These are phyloP conservation scores for Nemania serpens DNA, from an alignment of 2,329 filamentous ascomycete genomes.

Conservation along the genomic window DNA sequence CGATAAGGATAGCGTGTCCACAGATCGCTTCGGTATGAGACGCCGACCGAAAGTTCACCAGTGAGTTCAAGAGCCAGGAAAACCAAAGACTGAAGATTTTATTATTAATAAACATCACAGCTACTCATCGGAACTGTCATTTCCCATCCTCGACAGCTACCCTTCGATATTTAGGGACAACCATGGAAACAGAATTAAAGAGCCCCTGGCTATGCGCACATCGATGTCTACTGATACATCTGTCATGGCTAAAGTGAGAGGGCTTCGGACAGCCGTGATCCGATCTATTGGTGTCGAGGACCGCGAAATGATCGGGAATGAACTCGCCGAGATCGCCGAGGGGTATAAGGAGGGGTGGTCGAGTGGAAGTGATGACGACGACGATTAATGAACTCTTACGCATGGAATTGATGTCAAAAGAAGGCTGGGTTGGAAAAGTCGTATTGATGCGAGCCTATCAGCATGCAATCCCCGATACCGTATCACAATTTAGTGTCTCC, in stretches of 20 bases:
- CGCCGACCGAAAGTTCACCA: slow-evolving; percentile 40
- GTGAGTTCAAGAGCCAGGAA: slow-evolving; percentile 30
- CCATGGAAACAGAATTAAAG: slow-evolving; percentile 42
- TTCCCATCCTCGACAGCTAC: slow-evolving; percentile 83
- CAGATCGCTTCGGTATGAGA: slow-evolving; percentile 23
- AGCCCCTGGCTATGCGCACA: slow-evolving; percentile 56
- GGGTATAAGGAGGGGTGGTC: slow-evolving; percentile 89
- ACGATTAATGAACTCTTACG: slow-evolving; percentile 51
- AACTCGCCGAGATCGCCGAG: slow-evolving; percentile 80
- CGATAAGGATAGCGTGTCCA: slow-evolving; percentile 31
- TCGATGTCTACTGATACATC: slow-evolving; percentile 75
- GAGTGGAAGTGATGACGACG: slow-evolving; percentile 73
- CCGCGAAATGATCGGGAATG: slow-evolving; percentile 80
- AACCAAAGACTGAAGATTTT: not conserved
- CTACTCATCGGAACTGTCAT: slow-evolving; percentile 62
- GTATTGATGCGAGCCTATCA: not conserved
- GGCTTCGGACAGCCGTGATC: slow-evolving; percentile 66
- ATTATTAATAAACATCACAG: slow-evolving; percentile 38
- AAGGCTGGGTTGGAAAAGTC: too few species aligned
- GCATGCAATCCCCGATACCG: too few species aligned
- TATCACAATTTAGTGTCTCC: not conserved
- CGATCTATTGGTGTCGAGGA: slow-evolving; percentile 74
- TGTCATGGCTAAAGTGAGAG: slow-evolving; percentile 71
- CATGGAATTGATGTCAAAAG: too few species aligned
- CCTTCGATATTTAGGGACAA: slow-evolving; percentile 70